Percentiles rank a stretch among this genome's conserved stretches.
These are phyloP conservation scores for Epithele typhae DNA, from an alignment of 768 basidiomycete genomes.

Conservation along the genomic window DNA sequence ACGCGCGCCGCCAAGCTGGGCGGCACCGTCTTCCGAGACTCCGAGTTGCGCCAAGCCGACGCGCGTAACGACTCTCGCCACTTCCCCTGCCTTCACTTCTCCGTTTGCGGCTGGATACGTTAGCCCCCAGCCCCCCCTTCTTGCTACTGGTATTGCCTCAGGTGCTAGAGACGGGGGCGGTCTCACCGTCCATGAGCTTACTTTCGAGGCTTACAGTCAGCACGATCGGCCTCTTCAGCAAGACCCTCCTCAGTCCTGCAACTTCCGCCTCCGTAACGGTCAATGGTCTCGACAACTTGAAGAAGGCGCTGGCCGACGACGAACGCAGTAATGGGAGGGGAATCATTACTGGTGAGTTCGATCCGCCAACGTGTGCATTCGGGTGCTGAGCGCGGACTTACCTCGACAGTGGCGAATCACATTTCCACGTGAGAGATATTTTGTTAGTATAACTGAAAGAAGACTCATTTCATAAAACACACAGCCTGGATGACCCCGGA, in stretches of 20 bases:
- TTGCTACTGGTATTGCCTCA: too few species aligned
- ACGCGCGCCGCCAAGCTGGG: too few species aligned
- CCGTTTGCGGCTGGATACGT: too few species aligned
- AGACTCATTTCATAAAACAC: too few species aligned
- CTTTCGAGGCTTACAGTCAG: conserved; percentile 60
- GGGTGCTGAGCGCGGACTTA: too few species aligned
- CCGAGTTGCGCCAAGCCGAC: too few species aligned
- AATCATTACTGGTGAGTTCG: conserved; percentile 64
- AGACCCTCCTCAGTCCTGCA: conserved; percentile 66
- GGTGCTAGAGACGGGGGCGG: too few species aligned
- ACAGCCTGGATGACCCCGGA: conserved; percentile 76
- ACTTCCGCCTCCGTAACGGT: conserved; percentile 65
- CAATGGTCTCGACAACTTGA: conserved; percentile 61
- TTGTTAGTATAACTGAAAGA: too few species aligned
- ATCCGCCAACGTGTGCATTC: conserved; percentile 3
- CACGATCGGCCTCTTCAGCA: conserved; percentile 71
- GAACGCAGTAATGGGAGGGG: conserved; percentile 51
- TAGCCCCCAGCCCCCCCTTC: too few species aligned
- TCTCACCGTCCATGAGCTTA: conserved; percentile 20
- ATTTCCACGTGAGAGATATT: conserved; percentile 73
- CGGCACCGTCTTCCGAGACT: too few species aligned
- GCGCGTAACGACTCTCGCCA: too few species aligned
- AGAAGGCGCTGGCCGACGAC: conserved; percentile 51
- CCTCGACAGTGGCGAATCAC: conserved; percentile 79
- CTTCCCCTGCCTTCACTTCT: too few species aligned